These are phyloP conservation scores for Phytophthora pistaciae DNA, from an alignment of 352 stramenopile genomes.

Conservation along the genomic window DNA sequence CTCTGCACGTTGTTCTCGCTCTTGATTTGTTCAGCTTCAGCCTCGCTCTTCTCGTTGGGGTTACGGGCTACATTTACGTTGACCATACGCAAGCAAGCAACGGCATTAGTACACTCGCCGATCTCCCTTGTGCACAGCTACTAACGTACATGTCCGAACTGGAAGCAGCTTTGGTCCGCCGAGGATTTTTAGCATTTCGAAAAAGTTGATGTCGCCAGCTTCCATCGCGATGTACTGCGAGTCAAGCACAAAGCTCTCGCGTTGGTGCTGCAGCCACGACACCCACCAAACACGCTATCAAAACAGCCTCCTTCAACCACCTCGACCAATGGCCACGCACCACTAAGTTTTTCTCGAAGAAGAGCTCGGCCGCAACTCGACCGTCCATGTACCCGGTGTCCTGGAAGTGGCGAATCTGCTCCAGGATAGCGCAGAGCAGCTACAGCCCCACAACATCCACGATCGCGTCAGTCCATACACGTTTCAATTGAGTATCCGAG, in stretches of 20 bases:
- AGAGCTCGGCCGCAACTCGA: conserved; percentile 73
- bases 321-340: conserved; percentile 17
- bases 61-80: conserved; percentile 40
- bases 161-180: conserved; percentile 70
- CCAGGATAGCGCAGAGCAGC: conserved; percentile 88
- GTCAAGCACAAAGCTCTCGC: conserved; percentile 65
- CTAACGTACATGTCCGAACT: conserved; percentile 53
- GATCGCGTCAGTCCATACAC: not conserved
- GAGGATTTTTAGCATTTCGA: conserved; percentile 69
- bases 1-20: conserved; percentile 81
- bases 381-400: conserved; percentile 93
- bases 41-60: conserved; percentile 57
- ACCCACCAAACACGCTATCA: not conserved
- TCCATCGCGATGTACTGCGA: conserved; percentile 48
- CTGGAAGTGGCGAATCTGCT: conserved; percentile 94
- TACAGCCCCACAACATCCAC: conserved; percentile 2
- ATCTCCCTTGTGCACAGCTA: not conserved
- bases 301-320: not conserved
- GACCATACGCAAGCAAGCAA: not conserved
- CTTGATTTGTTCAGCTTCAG: conserved; percentile 63
- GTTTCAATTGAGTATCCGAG: not conserved
- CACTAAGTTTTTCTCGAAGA: conserved; percentile 68
- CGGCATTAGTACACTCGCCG: not conserved
- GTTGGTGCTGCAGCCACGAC: conserved; percentile 42
- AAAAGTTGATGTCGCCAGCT: conserved; percentile 55